These are phyloP conservation scores for Delphinella strobiligena DNA, from an alignment of 2,329 filamentous ascomycete species.

Conservation along the genomic window DNA sequence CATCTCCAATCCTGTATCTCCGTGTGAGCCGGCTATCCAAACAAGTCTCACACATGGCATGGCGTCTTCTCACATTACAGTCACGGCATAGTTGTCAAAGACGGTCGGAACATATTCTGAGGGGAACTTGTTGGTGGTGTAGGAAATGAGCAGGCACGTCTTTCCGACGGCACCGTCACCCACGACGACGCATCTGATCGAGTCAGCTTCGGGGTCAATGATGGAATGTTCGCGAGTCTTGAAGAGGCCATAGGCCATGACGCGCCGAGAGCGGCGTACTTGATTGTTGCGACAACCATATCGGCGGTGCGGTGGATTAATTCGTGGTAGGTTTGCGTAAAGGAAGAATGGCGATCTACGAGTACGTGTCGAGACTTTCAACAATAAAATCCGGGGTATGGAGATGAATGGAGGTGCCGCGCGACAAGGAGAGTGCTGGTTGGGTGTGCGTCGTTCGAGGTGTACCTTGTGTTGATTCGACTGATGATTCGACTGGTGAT, in stretches of 20 bases:
- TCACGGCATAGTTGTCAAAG: slow-evolving; percentile 99
- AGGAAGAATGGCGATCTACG: slow-evolving; percentile 1
- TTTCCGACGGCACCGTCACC: slow-evolving; percentile 99
- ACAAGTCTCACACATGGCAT: not conserved
- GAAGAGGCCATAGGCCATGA: too few relatives aligned
- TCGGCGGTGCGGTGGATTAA: slow-evolving; percentile 6
- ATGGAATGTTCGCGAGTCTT: not conserved
- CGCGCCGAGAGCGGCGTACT: slow-evolving; percentile 12
- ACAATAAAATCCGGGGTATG: slow-evolving; percentile 1
- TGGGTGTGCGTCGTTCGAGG: slow-evolving; percentile 2
- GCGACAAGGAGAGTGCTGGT: not conserved
- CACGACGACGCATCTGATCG: slow-evolving; percentile 83
- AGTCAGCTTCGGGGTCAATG: not conserved
- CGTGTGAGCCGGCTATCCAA: slow-evolving; percentile 3
- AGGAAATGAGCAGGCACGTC: slow-evolving; percentile 97
- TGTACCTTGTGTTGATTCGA: not conserved
- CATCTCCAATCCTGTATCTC: slow-evolving; percentile 79
- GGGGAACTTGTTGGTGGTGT: slow-evolving; percentile 99
- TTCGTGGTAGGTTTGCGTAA: not conserved
- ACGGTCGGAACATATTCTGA: slow-evolving; percentile 99
- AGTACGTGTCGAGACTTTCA: not conserved
- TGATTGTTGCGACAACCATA: slow-evolving; percentile 23
- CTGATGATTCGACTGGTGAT: not conserved
- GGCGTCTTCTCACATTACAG: slow-evolving; percentile 98
- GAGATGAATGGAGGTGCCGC: slow-evolving; percentile 4